A percentile compares a stretch with the other conserved stretches of the same genome.
phyloP scores from a whole-genome alignment of 805 yeast species.

The Ogataea degrootiae region DNA sequence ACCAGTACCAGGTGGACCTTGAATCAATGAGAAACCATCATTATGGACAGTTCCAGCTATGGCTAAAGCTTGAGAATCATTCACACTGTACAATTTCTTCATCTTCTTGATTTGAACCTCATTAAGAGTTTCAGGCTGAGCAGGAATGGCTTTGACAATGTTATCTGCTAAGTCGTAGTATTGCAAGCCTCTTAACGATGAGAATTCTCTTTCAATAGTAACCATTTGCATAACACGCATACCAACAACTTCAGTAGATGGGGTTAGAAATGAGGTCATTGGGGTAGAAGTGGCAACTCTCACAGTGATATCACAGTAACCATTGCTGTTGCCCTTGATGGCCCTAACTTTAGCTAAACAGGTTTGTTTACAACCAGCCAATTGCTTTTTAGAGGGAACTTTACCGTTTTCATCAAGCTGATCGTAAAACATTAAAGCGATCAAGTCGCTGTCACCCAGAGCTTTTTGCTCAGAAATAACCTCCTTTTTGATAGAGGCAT shows the following conservation, averaged over 20 bases:
- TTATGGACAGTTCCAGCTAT: conserved; percentile 64
- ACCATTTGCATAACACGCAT: conserved; percentile 81
- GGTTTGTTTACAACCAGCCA: conserved; percentile 30
- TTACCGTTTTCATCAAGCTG: conserved; percentile 28
- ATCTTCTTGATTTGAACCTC: conserved; percentile 37
- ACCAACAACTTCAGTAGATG: conserved; percentile 59
- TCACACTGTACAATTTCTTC: conserved; percentile 53
- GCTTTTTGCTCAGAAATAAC: conserved; percentile 48
- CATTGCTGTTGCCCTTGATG: conserved; percentile 59
- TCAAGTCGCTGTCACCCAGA: conserved; percentile 66
- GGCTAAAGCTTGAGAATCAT: conserved; percentile 88
- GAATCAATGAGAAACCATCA: conserved; percentile 84
- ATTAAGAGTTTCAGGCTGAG: conserved; percentile 34
- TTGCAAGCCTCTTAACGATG: conserved; percentile 74
- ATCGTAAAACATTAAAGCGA: conserved; percentile 56
- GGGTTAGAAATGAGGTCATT: conserved; percentile 52
- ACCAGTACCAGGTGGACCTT: conserved; percentile 99
- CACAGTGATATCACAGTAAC: conserved; percentile 69
- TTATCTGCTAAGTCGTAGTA: conserved; percentile 73
- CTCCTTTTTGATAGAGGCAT: conserved; percentile 59
- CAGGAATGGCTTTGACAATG: conserved; percentile 65
- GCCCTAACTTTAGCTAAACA: conserved; percentile 81
- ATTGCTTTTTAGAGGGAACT: conserved; percentile 13
- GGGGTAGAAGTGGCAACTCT: conserved; percentile 54
- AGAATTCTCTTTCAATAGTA: conserved; percentile 88